Evolutionary conservation across 345 rosid genomes (phyloP), one percentile per base, ranked within the genome.

Genomic region (Ceriops decandra): DNA sequence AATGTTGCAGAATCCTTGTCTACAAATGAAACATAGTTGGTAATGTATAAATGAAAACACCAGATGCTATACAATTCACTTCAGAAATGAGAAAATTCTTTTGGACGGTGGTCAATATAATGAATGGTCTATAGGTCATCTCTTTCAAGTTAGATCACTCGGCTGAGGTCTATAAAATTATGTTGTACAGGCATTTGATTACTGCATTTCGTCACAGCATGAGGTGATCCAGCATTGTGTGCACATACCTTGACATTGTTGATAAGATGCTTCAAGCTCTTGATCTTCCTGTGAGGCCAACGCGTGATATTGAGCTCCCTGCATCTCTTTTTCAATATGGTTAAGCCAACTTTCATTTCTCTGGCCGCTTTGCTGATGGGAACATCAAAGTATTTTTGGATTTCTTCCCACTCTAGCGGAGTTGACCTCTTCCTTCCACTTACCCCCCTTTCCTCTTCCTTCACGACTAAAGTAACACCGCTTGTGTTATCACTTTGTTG

Each of bases 301-400:
- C 97, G 64, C 76, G 77, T 80, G 11, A 91, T 79, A n/a, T 83
- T 86, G 1, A 89, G 82, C 64, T 91, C 93, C 35, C 97, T 80
- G 78, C 97, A 91, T 54, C 95, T 82, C 59, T 82, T 89, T 78
- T 91, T 91, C 80, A 91, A 58, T 5, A 85, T 85, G 0, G 97
- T 91, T 7, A 89, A 69, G 1, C 93, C 97, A 1, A 91, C 86
- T 2, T 86, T 86, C 26, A 91, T 75, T 62, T 89, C 91, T 71
- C 81, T 89, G 0, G 97, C 97, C 0, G 97, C 95, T 75, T 60
- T 74, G 5, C 81, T 79, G 30, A 89, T 89, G 0, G 97, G 97
- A 56, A 82, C 56, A 57, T 84, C 77, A 17, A 91, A 91, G n/a
- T 71, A 70, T 66, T 79, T 85, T 19, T 71, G 82, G n/a, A 91